These are phyloP conservation scores for Hypoxylon sp. DNA, from an alignment of 2,329 filamentous ascomycete genomes.

Conservation along the genomic window DNA sequence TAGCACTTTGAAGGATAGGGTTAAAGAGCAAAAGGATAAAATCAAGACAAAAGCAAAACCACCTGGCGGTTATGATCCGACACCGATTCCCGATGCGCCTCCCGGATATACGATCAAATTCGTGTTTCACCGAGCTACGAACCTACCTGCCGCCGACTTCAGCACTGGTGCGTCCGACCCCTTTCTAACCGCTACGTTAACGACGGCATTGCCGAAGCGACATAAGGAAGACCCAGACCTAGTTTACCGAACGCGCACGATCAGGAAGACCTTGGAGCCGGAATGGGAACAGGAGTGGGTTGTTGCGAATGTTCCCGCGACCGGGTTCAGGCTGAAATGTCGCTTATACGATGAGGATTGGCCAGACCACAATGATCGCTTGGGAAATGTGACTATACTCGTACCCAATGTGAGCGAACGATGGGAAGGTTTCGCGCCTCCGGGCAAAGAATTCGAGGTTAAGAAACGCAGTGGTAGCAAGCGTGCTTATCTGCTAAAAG, in stretches of 20 bases:
- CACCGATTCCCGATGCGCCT: constrained; percentile 76
- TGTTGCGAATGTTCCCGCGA: constrained; percentile 83
- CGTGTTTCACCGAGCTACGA: constrained; percentile 80
- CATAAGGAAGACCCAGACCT: constrained; percentile 88
- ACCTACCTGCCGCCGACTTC: constrained; percentile 85
- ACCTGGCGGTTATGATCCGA: constrained; percentile 81
- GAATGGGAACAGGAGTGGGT: constrained; percentile 87
- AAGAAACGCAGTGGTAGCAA: constrained; percentile 90
- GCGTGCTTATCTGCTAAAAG: constrained; percentile 80
- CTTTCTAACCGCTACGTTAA: constrained; percentile 80
- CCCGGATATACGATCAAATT: constrained; percentile 87
- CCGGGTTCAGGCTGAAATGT: constrained; percentile 85
- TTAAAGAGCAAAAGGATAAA: constrained; percentile 50
- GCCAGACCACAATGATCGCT: constrained; percentile 82
- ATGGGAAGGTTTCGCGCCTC: constrained; percentile 73
- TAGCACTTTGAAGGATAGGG: constrained; percentile 46
- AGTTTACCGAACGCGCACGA: constrained; percentile 76
- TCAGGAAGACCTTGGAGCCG: constrained; percentile 76
- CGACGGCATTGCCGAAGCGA: constrained; percentile 71
- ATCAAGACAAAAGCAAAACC: constrained; percentile 59
- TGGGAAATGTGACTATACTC: constrained; percentile 83
- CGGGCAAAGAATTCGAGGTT: constrained; percentile 69
- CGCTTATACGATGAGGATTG: constrained; percentile 91
- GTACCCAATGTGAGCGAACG: constrained; percentile 66
- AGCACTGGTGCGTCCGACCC: constrained; percentile 82